Percentiles rank a stretch among this genome's conserved stretches.
Evolutionary conservation across 371 early-diverging fungal species (phyloP).

Genomic region (Phascolomyces articulosus): DNA sequence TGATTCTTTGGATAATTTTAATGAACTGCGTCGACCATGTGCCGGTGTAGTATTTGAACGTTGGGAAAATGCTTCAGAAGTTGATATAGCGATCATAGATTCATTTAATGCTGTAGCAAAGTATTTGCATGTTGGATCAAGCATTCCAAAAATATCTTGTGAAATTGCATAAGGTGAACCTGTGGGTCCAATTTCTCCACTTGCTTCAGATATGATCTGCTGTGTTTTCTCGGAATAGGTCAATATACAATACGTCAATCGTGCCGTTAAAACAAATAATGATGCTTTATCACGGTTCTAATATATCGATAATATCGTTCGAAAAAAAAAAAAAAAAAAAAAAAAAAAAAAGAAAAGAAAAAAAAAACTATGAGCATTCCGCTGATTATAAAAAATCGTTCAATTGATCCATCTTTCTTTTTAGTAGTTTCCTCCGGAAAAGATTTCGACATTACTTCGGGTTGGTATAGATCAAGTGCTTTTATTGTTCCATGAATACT

Average conservation of each 20-base stretch:
- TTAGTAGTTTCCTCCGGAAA: no score
- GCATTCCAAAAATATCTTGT: slow-evolving; percentile 35
- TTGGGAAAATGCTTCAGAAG: slow-evolving; percentile 16
- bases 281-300: slow-evolving; percentile 55
- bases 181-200: slow-evolving; percentile 64
- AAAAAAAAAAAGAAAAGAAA: background rate
- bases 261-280: slow-evolving; percentile 62
- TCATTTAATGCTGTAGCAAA: slow-evolving; percentile 39
- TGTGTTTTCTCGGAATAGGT: slow-evolving; percentile 53
- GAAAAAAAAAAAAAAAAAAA: no score
- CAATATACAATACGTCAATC: slow-evolving; percentile 62
- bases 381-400: no score
- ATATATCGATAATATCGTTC: background rate
- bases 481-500: slow-evolving; percentile 75
- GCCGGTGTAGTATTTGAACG: background rate
- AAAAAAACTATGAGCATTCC: background rate
- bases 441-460: no score
- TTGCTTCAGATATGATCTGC: slow-evolving; percentile 62
- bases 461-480: slow-evolving; percentile 58
- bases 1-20: slow-evolving; percentile 32
- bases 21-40: slow-evolving; percentile 6
- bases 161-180: slow-evolving; percentile 49
- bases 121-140: slow-evolving; percentile 61
- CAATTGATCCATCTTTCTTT: no score
- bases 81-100: slow-evolving; percentile 31